Evolutionary conservation across 495 filamentous ascomycete genomes (phyloP), one percentile per base, ranked within the genome.

Genomic region (Bombardia bombarda): DNA sequence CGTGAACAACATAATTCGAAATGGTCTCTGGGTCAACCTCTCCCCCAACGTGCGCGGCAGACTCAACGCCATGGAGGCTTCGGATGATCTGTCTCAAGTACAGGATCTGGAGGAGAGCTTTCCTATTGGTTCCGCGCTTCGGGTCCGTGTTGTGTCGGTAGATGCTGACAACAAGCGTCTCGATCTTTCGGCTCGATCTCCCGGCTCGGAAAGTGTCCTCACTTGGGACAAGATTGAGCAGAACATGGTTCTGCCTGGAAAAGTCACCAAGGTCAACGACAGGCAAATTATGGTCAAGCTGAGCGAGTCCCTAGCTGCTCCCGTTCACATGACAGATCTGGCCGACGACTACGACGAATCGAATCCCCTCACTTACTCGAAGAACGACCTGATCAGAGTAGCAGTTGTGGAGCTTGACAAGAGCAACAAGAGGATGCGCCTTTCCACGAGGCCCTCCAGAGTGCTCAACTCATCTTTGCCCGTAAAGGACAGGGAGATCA

Each of bases 1-100:
- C 56, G 74, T 98, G 57, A 98, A 97, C 66, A 95, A 95, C 49
- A 63, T 90, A 40, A 70, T 77, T 12, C 73, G 83, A 25, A 77
- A 83, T 40, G 84, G 76, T 49, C 67, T 92, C 17, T 97, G 90
- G 90, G 80, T 90, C 36, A 95, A 85, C 55, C 61, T 97, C 20
- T 85, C 90, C 3, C 89, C 92, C n/a, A 89, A 83, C 49, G 81
- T 98, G 21, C 81, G 88, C 13, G 92, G 92, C 45, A 73, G 88
- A 38, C 76, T 98, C 35, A 77, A 74, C 30, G 71, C 79, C 37
- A 76, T 92, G 56, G 87, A 96, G 64, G 75, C 93, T 16, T 84
- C 86, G 0, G 87, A 95, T 47, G 87, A 96, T 55, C 61, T 93
- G 16, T 82, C 86, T 7, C 69, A 82, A 35, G 63, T 95, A 33